Evolutionary conservation across 495 filamentous ascomycete species (phyloP), one percentile per base, ranked within the genome.

Genomic region (Apodospora peruviana): DNA sequence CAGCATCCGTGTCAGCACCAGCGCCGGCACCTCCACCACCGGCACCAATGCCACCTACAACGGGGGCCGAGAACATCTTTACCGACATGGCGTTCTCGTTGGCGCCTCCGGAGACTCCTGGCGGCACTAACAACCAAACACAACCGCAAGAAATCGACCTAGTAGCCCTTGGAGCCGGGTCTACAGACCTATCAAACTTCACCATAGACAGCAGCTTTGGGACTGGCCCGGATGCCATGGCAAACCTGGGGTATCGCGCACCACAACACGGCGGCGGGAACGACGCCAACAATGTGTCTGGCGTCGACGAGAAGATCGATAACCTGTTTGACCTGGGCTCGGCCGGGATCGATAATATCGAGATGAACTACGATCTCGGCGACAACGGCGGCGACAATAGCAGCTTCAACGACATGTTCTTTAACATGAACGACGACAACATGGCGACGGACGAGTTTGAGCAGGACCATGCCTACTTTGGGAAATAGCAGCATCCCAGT

Each of bases 71-170:
- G 25, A 61, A 51, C 22, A 48, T 61, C 35, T 76, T 73, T 48
- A 72, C 72, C 8, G 60, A 73, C 48, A 71, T 71, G 68, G 63
- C 63, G 11, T 74, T 74, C 47, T 67, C 71, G 0, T 56, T 74
- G 5, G 71, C 67, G 3, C 64, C 71, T 3, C 52, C 54, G 5
- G 65, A 70, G 48, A 42, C 56, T 46, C 10, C 35, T 19, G 18
- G 41, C 51, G 2, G 45, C 27, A 19, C 14, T 35, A 45, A 40
- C 20, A 23, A 19, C 45, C 16, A 23, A 23, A 5, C 50, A 36
- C 39, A 51, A 46, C 32, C 43, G 9, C 34, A 7, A 27, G 37
- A 49, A 0, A 43, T 53, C 2, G 50, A 51, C 21, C 27, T 54
- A 18, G 36, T 37, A 24, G 43, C 24, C 8, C 45, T 49, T 17